Percentiles rank a stretch among this genome's conserved stretches.
phyloP scores from a whole-genome alignment of 2,329 filamentous ascomycete species.

The Apiospora hydei region DNA sequence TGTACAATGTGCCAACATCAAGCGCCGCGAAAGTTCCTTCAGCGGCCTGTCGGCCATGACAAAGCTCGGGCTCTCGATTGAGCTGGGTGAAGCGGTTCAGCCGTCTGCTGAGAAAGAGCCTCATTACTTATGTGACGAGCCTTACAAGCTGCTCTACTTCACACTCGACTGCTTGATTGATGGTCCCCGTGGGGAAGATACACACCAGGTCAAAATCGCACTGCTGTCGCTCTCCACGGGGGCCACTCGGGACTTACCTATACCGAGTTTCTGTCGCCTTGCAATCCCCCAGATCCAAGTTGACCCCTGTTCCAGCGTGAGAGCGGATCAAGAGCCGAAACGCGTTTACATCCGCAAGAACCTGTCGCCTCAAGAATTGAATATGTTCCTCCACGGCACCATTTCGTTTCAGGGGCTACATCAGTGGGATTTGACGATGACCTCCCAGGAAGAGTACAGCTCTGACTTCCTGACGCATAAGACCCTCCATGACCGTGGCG shows the following conservation, averaged over 20 bases:
- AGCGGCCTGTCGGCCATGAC: background rate
- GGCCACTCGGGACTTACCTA: background rate
- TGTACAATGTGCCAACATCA: background rate
- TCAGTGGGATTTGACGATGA: background rate
- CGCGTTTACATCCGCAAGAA: background rate
- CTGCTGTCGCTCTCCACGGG: background rate
- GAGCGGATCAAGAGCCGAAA: background rate
- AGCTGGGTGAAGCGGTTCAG: background rate
- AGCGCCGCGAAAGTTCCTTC: background rate
- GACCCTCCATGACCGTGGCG: background rate
- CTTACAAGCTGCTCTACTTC: background rate
- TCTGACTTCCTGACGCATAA: background rate
- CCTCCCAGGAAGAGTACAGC: background rate
- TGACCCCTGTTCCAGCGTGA: background rate
- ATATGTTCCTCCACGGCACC: background rate
- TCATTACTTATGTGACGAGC: background rate
- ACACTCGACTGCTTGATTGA: background rate
- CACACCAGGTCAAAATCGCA: background rate
- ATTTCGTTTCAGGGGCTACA: background rate
- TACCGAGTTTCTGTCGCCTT: background rate
- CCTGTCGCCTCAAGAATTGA: background rate
- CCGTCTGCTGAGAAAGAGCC: background rate
- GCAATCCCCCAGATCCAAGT: background rate
- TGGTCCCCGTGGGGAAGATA: background rate
- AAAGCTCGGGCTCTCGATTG: background rate